These are phyloP conservation scores for Oleoguttula mirabilis DNA, from an alignment of 495 filamentous ascomycete species.

Conservation along the genomic window DNA sequence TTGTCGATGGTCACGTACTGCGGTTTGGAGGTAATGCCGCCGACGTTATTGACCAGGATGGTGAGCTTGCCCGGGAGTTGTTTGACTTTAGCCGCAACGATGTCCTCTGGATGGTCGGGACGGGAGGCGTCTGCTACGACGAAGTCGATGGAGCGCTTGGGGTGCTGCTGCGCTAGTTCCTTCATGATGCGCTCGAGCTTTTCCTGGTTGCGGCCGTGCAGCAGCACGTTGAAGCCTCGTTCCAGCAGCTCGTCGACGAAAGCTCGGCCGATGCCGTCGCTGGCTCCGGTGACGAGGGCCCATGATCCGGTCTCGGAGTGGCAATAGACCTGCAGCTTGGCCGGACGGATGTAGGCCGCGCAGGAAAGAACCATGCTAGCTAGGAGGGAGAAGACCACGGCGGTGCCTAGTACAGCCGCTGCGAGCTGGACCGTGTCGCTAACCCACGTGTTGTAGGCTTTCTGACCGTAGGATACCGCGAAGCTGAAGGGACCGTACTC, in stretches of 20 bases:
- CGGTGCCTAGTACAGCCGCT: neutral
- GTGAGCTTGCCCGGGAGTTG: conserved; percentile 23
- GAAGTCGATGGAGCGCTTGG: conserved; percentile 20
- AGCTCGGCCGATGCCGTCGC: conserved; percentile 45
- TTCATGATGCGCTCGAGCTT: conserved; percentile 33
- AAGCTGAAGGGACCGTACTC: neutral
- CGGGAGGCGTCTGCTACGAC: conserved; percentile 30
- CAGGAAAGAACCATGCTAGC: neutral
- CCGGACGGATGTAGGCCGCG: neutral
- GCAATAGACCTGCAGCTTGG: neutral
- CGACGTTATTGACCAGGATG: conserved; percentile 42
- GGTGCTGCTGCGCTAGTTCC: conserved; percentile 27
- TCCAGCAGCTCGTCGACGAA: conserved; percentile 19
- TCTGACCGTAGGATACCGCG: neutral
- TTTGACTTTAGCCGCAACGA: conserved; percentile 17
- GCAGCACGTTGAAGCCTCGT: conserved; percentile 44
- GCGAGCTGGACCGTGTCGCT: neutral
- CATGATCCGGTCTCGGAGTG: conserved; percentile 25
- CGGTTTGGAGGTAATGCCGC: conserved; percentile 21
- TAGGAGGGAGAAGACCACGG: neutral
- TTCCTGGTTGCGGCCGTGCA: conserved; percentile 41
- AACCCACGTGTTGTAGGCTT: neutral
- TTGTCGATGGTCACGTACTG: conserved; percentile 21
- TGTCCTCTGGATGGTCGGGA: conserved; percentile 17
- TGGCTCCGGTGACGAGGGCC: conserved; percentile 50